These are phyloP conservation scores for Pseudoturritis turrita DNA, from an alignment of 345 rosid genomes.

Conservation along the genomic window DNA sequence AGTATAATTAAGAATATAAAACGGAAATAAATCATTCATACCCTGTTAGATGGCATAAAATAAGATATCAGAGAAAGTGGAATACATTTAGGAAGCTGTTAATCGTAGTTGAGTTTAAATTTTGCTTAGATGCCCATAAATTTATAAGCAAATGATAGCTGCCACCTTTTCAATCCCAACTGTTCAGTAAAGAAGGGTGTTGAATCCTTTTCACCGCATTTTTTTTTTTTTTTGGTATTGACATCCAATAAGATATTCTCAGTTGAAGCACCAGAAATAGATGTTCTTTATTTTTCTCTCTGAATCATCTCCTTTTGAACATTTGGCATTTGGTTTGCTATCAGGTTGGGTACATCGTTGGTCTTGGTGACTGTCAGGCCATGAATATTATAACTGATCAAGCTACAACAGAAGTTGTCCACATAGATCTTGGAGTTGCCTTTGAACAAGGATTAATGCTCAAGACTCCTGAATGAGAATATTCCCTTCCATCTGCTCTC, in stretches of 20 bases:
- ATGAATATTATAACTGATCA: conserved; percentile 92
- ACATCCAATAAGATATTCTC: neutral
- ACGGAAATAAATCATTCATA: neutral
- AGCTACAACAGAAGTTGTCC: conserved; percentile 97
- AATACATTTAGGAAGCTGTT: neutral
- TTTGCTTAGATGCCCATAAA: neutral
- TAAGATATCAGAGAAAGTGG: conserved; percentile 5
- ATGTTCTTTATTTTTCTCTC: neutral
- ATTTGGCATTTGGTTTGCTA: conserved; percentile 6
- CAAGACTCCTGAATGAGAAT: conserved; percentile 91
- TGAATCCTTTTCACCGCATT: neutral
- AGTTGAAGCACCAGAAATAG: neutral
- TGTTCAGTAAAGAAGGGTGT: neutral
- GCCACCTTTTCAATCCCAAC: neutral
- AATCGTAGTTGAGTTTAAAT: neutral
- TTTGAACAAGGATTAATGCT: conserved; percentile 99
- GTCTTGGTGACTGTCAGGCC: conserved; percentile 96
- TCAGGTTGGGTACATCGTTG: conserved; percentile 98
- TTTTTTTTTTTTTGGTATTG: neutral
- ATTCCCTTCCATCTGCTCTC: conserved; percentile 16
- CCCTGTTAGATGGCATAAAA: neutral
- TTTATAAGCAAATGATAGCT: neutral
- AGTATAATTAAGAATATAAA: neutral
- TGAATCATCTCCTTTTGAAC: neutral
- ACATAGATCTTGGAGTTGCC: conserved; percentile 98